Evolutionary conservation across 2,329 filamentous ascomycete genomes (phyloP).

Genomic region (Metarhizium rileyi): DNA sequence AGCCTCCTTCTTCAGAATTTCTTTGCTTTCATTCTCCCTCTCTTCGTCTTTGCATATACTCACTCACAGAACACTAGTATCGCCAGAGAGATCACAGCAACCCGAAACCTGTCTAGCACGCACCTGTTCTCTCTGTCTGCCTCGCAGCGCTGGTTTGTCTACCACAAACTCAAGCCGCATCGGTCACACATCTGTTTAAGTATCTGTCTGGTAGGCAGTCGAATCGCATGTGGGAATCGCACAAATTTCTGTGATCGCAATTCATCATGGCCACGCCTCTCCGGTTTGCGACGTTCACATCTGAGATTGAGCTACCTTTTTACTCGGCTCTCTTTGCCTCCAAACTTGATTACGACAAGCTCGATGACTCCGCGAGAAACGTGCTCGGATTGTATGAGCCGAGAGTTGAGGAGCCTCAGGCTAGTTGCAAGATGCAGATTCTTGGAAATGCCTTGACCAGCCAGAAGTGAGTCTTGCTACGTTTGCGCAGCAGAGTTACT

Average conservation of each 20-base stretch:
- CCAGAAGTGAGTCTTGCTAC: slow-evolving; percentile 54
- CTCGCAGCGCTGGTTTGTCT: not conserved
- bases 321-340: slow-evolving; percentile 85
- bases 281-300: slow-evolving; percentile 80
- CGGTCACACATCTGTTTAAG: too few species aligned
- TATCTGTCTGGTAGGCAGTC: too few species aligned
- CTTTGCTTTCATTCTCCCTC: not conserved
- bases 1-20: not conserved
- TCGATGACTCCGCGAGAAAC: slow-evolving; percentile 83
- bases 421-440: slow-evolving; percentile 83
- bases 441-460: slow-evolving; percentile 77
- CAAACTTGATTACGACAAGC: slow-evolving; percentile 95
- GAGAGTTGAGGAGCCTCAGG: slow-evolving; percentile 59
- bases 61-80: too few species aligned
- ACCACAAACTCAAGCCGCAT: not conserved
- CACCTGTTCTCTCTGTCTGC: not conserved
- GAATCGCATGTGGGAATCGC: not conserved
- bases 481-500: not conserved
- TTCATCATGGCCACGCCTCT: slow-evolving; percentile 40
- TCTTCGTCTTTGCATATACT: not conserved
- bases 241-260: not conserved
- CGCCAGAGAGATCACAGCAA: not conserved
- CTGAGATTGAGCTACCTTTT: slow-evolving; percentile 91
- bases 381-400: slow-evolving; percentile 86
- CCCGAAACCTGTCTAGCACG: not conserved